phyloP scores from a whole-genome alignment of 2,329 filamentous ascomycete genomes.

The Neofusicoccum cordaticola region DNA sequence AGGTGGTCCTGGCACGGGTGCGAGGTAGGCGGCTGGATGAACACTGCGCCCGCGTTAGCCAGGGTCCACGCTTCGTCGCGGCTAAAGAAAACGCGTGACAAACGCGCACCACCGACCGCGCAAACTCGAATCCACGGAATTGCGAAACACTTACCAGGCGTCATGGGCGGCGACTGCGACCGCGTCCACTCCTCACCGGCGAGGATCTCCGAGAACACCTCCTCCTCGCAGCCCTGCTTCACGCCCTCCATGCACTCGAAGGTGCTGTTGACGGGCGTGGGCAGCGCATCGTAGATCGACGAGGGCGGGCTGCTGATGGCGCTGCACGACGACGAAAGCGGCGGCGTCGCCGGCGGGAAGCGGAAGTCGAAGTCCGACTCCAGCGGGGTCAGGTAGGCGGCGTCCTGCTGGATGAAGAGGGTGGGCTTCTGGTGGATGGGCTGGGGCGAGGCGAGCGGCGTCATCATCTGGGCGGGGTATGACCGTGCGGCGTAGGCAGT shows the following conservation, averaged over 20 bases:
- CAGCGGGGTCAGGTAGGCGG: constrained; percentile 56
- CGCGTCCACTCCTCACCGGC: constrained; percentile 73
- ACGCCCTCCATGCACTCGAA: constrained; percentile 51
- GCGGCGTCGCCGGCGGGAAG: constrained; percentile 81
- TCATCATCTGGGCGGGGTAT: constrained; percentile 64
- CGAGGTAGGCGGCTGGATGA: constrained; percentile 58
- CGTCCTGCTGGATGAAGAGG: constrained; percentile 62
- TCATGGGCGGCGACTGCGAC: constrained; percentile 79
- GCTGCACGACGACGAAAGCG: constrained; percentile 81
- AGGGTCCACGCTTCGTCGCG: constrained; percentile 13
- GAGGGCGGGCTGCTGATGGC: constrained; percentile 78
- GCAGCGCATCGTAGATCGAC: constrained; percentile 69
- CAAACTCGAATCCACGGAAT: background rate
- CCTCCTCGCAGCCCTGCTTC: constrained; percentile 63
- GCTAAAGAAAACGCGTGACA: constrained; percentile 13
- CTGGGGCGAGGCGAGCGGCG: constrained; percentile 73
- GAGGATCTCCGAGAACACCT: constrained; percentile 69
- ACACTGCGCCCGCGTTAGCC: constrained; percentile 49
- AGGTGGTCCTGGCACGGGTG: constrained; percentile 21
- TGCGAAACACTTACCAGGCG: constrained; percentile 68
- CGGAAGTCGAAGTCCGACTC: constrained; percentile 69
- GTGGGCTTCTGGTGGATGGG: constrained; percentile 72
- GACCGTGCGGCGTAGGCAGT: constrained; percentile 48
- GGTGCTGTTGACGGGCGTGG: constrained; percentile 78
- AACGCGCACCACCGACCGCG: background rate